These are phyloP conservation scores for Balakata baccata DNA, from an alignment of 345 rosid genomes.

Conservation along the genomic window DNA sequence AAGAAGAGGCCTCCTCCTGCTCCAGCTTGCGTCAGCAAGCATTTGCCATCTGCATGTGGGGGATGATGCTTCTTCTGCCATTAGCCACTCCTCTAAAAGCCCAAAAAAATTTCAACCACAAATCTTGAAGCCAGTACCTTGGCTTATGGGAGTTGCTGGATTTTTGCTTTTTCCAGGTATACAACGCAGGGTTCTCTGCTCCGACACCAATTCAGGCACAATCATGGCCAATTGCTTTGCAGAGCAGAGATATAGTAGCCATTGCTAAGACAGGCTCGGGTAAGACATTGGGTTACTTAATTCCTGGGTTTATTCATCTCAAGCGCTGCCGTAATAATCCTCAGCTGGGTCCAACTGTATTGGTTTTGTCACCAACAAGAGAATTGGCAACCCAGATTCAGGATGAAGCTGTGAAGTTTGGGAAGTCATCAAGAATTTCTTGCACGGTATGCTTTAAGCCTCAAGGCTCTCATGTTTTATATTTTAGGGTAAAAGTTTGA, in stretches of 20 bases:
- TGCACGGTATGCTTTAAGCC: conserved; percentile 60
- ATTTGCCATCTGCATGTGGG: conserved; percentile 72
- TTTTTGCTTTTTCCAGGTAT: conserved; percentile 81
- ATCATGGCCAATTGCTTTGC: conserved; percentile 95
- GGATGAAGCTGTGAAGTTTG: conserved; percentile 91
- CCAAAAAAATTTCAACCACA: conserved; percentile 38
- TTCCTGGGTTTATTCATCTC: conserved; percentile 85
- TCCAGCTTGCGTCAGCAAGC: conserved; percentile 82
- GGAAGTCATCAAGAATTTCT: conserved; percentile 77
- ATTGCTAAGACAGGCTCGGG: conserved; percentile 98
- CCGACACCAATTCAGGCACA: conserved; percentile 99
- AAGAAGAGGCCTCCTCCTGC: conserved; percentile 96
- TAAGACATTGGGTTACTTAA: conserved; percentile 87
- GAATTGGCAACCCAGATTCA: conserved; percentile 97
- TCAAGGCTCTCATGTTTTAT: neutral
- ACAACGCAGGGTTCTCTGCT: conserved; percentile 81
- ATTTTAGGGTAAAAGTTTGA: neutral
- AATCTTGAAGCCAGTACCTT: conserved; percentile 51
- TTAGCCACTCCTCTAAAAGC: conserved; percentile 46
- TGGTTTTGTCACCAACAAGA: conserved; percentile 94
- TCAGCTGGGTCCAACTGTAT: conserved; percentile 80
- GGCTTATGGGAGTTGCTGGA: conserved; percentile 51
- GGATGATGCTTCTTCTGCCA: conserved; percentile 97
- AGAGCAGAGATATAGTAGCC: conserved; percentile 89
- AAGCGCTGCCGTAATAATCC: conserved; percentile 62